Percentiles rank a stretch among this genome's conserved stretches.
These are phyloP conservation scores for Candida maltosa DNA, from an alignment of 805 yeast species.

Conservation along the genomic window DNA sequence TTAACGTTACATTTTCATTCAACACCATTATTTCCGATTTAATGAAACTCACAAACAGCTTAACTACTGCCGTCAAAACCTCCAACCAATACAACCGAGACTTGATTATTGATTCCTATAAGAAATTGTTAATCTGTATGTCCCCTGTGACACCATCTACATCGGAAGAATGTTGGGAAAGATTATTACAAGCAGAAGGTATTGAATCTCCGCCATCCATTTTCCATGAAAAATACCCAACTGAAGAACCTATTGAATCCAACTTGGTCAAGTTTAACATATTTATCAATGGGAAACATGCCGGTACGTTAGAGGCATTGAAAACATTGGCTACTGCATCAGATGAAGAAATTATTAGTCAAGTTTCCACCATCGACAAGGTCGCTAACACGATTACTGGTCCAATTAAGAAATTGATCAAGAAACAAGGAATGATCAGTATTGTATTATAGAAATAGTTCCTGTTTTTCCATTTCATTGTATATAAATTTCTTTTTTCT, in stretches of 20 bases:
- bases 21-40: conserved; percentile 87
- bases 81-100: conserved; percentile 27
- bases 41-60: conserved; percentile 65
- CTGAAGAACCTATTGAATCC: conserved; percentile 36
- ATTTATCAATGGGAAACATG: conserved; percentile 72
- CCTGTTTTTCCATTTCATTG: too few relatives aligned
- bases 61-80: conserved; percentile 38
- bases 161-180: conserved; percentile 80
- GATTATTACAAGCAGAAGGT: conserved; percentile 10
- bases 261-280: conserved; percentile 46
- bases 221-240: conserved; percentile 67
- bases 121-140: conserved; percentile 56
- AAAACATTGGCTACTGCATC: conserved; percentile 34
- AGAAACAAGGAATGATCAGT: conserved; percentile 49
- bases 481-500: too few relatives aligned
- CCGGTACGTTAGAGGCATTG: conserved; percentile 39
- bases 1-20: conserved; percentile 56
- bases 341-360: conserved; percentile 33
- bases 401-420: conserved; percentile 51
- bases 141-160: conserved; percentile 81
- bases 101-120: conserved; percentile 46
- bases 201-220: conserved; percentile 47
- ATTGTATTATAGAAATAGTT: conserved; percentile 18
- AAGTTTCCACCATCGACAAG: conserved; percentile 26
- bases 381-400: conserved; percentile 42